Percentiles rank a stretch among this genome's conserved stretches.
Conservation (phyloP, 768 basidiomycete species). For the Rhodotorula diobovata region DNA sequence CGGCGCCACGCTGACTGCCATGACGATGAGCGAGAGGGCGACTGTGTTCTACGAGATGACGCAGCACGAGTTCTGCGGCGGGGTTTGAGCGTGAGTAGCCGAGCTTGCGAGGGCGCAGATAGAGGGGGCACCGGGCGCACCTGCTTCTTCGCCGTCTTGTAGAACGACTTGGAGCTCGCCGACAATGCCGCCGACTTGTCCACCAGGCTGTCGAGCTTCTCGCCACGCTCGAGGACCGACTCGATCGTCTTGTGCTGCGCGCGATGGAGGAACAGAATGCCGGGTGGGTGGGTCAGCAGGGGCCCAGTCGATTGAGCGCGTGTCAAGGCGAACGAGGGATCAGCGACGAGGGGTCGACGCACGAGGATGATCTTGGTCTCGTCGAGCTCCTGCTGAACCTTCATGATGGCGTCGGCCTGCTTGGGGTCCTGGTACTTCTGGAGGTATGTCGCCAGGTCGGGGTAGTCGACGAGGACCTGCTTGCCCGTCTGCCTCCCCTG, state of each 20-base stretch:
- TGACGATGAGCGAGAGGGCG: background rate
- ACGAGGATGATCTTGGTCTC: slow-evolving; percentile 99
- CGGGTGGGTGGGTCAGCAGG: background rate
- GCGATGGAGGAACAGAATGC: no score
- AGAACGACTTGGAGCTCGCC: slow-evolving; percentile 96
- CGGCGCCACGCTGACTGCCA: background rate
- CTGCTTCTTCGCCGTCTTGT: slow-evolving; percentile 96
- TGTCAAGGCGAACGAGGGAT: no score
- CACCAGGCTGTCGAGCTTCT: slow-evolving; percentile 92
- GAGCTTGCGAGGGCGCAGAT: no score
- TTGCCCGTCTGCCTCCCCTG: slow-evolving; percentile 51
- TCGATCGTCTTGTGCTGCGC: slow-evolving; percentile 97
- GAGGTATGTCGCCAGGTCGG: slow-evolving; percentile 68
- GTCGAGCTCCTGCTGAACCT: slow-evolving; percentile 94
- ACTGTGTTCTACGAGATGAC: slow-evolving; percentile 53
- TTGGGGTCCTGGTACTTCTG: slow-evolving; percentile 93
- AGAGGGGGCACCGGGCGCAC: slow-evolving; percentile 50
- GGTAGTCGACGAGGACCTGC: slow-evolving; percentile 61
- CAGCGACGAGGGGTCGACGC: slow-evolving; percentile 51
- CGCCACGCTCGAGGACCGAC: slow-evolving; percentile 88
- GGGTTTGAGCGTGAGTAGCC: background rate
- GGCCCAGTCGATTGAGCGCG: background rate
- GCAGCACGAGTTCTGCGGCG: slow-evolving; percentile 91
- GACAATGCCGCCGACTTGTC: slow-evolving; percentile 78
- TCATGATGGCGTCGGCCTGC: slow-evolving; percentile 97